A percentile compares a stretch with the other conserved stretches of the same genome.
Evolutionary conservation across 208 protist genomes (phyloP).

Genomic region (Crithidia thermophila): DNA sequence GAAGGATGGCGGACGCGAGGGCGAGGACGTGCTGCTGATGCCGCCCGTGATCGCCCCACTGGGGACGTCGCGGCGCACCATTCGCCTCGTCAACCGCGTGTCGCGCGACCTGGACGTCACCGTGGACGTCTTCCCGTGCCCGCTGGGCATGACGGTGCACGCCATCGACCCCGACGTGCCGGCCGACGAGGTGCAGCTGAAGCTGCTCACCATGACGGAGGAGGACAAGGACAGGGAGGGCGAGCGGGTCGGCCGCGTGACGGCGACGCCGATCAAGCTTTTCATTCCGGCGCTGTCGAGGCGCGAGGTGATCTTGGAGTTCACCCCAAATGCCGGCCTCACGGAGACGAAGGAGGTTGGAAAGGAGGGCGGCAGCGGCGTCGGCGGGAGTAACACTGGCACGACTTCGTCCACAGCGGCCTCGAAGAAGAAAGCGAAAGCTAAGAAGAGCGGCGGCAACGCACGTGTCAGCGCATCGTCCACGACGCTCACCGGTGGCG

Average conservation of each 20-base stretch:
- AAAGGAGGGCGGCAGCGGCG: not conserved
- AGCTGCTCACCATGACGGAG: slow-evolving; percentile 47
- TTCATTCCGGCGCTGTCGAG: slow-evolving; percentile 67
- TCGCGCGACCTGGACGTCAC: slow-evolving; percentile 84
- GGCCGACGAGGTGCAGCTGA: slow-evolving; percentile 65
- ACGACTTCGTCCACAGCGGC: not conserved
- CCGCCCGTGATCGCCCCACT: slow-evolving; percentile 84
- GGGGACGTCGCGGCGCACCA: slow-evolving; percentile 61
- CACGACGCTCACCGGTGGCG: too few species aligned
- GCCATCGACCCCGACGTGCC: slow-evolving; percentile 71
- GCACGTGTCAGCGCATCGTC: not conserved
- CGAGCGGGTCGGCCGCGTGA: slow-evolving; percentile 47
- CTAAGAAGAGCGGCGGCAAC: not conserved
- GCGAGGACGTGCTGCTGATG: slow-evolving; percentile 82
- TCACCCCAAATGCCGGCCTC: slow-evolving; percentile 55
- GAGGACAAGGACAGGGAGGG: slow-evolving; percentile 39
- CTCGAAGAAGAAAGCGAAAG: not conserved
- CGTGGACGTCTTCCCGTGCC: slow-evolving; percentile 64
- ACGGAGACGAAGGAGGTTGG: slow-evolving; percentile 22
- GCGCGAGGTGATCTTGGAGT: slow-evolving; percentile 78
- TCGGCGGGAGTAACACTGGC: too few species aligned
- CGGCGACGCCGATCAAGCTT: slow-evolving; percentile 56
- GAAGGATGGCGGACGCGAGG: slow-evolving; percentile 37
- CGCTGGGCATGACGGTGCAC: slow-evolving; percentile 66
- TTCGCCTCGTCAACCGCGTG: slow-evolving; percentile 83